phyloP scores from a whole-genome alignment of 257 asterid genomes.

The Haberlea rhodopensis region DNA sequence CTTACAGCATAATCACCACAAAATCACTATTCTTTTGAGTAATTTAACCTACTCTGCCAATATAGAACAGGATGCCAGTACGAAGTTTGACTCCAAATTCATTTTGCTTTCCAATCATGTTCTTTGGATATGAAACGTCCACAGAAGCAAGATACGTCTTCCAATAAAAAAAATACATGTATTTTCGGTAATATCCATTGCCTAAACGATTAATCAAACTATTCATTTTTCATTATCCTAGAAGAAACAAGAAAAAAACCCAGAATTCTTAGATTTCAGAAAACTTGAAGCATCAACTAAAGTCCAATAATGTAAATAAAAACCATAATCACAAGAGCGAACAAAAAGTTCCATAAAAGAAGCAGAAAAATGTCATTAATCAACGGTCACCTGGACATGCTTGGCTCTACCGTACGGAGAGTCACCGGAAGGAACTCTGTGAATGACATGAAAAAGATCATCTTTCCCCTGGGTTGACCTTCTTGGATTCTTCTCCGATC shows the following conservation, averaged over 20 bases:
- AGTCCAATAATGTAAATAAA: background rate
- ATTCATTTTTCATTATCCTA: background rate
- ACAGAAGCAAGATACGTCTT: background rate
- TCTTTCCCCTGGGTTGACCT: conserved; percentile 30
- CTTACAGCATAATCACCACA: background rate
- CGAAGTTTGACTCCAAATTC: background rate
- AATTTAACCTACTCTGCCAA: background rate
- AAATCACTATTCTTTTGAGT: background rate
- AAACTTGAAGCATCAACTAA: background rate
- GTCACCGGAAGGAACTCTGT: conserved; percentile 81
- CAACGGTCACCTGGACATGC: conserved; percentile 64
- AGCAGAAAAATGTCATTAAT: background rate
- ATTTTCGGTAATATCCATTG: background rate
- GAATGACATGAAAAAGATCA: conserved; percentile 57
- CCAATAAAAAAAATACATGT: background rate
- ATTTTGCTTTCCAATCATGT: background rate
- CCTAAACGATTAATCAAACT: background rate
- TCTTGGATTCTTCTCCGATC: conserved; percentile 52
- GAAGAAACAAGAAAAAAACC: background rate
- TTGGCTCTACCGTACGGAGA: conserved; percentile 91
- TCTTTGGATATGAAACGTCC: background rate
- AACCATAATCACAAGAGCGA: conserved; percentile 5
- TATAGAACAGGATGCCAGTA: background rate
- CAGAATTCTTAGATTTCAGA: background rate
- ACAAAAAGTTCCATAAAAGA: background rate